These are phyloP conservation scores for Vaccinium corymbosum DNA, from an alignment of 148 eudicot genomes.

Conservation along the genomic window DNA sequence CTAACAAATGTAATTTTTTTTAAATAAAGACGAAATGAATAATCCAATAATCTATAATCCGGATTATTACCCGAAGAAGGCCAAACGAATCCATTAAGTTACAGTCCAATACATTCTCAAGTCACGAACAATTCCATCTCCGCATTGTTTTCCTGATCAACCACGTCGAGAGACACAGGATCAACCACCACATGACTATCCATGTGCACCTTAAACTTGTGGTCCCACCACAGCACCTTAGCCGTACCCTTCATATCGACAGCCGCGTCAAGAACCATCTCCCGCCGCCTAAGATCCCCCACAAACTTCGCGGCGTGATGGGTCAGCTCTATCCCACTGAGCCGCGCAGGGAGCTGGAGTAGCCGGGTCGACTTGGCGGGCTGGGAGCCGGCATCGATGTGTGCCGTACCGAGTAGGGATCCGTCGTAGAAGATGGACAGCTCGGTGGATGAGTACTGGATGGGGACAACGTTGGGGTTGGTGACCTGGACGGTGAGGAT, in stretches of 20 bases:
- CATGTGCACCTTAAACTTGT: constrained; percentile 72
- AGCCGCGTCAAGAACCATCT: constrained; percentile 73
- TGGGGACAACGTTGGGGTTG: constrained; percentile 78
- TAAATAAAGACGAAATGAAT: too few species aligned
- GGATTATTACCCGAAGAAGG: too few species aligned
- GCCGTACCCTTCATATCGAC: constrained; percentile 74
- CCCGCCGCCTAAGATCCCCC: constrained; percentile 61
- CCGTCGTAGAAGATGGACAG: constrained; percentile 82
- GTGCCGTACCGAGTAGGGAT: constrained; percentile 63
- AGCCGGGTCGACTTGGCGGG: constrained; percentile 56
- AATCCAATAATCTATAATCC: too few species aligned
- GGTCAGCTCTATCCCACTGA: constrained; percentile 73
- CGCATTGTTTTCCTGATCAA: constrained; percentile 75
- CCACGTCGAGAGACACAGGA: constrained; percentile 80
- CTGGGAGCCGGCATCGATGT: constrained; percentile 66
- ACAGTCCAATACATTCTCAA: neutral
- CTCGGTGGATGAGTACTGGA: constrained; percentile 55
- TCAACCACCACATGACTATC: constrained; percentile 74
- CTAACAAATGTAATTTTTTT: too few species aligned
- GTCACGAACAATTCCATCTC: constrained; percentile 51
- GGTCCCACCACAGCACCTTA: constrained; percentile 72
- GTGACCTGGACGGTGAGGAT: constrained; percentile 83
- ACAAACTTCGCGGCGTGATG: constrained; percentile 46
- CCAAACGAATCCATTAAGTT: neutral
- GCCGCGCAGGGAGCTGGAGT: constrained; percentile 65